phyloP scores from a whole-genome alignment of 257 asterid species.

The Coffea eugenioides region DNA sequence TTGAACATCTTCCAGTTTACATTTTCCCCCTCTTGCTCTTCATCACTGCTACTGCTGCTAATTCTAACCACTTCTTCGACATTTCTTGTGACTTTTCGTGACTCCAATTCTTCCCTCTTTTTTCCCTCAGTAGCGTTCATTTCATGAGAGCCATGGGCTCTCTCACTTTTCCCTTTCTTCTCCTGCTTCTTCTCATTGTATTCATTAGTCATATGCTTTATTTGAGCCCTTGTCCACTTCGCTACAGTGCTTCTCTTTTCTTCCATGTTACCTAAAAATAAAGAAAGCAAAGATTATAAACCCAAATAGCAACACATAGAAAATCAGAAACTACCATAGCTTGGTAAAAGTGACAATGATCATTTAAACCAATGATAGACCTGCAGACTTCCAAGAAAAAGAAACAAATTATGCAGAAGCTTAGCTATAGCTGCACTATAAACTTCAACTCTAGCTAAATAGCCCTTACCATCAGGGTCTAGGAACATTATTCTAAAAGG shows the following conservation, averaged over 20 bases:
- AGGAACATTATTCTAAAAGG: background rate
- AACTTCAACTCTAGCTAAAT: background rate
- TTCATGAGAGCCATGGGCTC: background rate
- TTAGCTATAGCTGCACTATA: background rate
- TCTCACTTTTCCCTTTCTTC: background rate
- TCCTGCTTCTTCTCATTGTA: background rate
- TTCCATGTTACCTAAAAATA: constrained; percentile 8
- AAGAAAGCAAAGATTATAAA: background rate
- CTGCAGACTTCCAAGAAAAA: background rate
- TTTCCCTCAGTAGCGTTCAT: background rate
- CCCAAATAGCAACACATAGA: background rate
- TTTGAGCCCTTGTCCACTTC: constrained; percentile 13
- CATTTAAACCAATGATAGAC: background rate
- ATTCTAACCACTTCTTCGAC: too few relatives aligned
- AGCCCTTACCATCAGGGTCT: background rate
- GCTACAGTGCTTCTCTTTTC: background rate
- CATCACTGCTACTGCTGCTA: background rate
- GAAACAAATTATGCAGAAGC: background rate
- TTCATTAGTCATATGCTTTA: background rate
- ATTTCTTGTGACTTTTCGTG: background rate
- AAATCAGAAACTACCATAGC: background rate
- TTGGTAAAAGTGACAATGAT: background rate
- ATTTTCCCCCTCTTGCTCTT: background rate
- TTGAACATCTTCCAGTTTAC: background rate
- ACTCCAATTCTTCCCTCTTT: background rate